Evolutionary conservation across 108 stramenopile genomes (phyloP).

Genomic region (Schizochytrium sp.): DNA sequence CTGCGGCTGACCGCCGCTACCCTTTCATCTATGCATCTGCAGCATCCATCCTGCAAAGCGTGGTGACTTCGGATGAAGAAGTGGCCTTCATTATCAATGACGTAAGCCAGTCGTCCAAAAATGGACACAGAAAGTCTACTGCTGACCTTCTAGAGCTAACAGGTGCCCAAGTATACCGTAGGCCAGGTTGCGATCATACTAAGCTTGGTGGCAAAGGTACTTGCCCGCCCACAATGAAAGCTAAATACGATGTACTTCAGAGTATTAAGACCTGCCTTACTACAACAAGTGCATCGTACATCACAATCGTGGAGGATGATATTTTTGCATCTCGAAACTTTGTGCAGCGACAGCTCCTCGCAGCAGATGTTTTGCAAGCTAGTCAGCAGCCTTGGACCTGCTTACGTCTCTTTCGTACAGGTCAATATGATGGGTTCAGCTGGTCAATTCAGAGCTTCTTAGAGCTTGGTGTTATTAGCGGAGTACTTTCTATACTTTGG

Average conservation of each 20-base stretch:
- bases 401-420: background rate
- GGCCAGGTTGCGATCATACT: background rate
- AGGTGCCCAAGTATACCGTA: background rate
- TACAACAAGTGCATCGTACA: background rate
- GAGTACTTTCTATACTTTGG: background rate
- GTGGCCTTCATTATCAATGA: background rate
- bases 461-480: background rate
- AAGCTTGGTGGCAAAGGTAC: background rate
- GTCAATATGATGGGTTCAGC: background rate
- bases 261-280: background rate
- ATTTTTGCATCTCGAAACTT: background rate
- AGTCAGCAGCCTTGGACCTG: background rate
- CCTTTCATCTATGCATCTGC: background rate
- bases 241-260: background rate
- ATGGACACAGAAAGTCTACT: background rate
- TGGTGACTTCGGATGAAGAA: background rate
- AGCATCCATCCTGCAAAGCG: background rate
- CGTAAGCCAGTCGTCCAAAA: background rate
- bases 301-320: background rate
- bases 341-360: constrained; percentile 7
- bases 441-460: background rate
- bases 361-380: background rate
- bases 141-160: constrained; percentile 15
- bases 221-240: background rate
- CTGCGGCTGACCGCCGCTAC: background rate